Conservation (phyloP, 2,329 filamentous ascomycete species). For the Ascochyta rabiei region DNA sequence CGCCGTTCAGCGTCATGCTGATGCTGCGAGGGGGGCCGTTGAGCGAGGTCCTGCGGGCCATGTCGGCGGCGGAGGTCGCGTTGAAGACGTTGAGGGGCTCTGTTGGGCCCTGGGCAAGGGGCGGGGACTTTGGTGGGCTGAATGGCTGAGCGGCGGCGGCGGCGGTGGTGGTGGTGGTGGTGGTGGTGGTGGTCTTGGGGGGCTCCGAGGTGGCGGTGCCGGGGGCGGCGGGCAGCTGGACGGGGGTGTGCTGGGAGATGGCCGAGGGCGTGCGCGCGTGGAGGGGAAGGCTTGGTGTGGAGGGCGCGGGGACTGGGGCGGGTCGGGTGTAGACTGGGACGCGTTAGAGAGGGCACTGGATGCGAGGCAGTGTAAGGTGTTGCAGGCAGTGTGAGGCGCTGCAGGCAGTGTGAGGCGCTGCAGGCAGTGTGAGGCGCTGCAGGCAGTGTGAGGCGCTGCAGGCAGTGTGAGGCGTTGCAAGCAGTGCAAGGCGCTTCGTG, state of each 20-base stretch:
- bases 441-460: too few species aligned
- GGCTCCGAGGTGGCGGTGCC: conserved; percentile 24
- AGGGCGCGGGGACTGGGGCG: conserved; percentile 60
- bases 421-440: too few species aligned
- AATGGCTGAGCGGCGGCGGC: conserved; percentile 19
- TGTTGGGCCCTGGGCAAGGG: conserved; percentile 26
- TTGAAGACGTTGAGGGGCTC: conserved; percentile 40
- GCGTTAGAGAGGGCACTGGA: conserved; percentile 23
- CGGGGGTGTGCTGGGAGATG: conserved; percentile 21
- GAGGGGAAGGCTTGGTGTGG: conserved; percentile 33
- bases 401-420: too few species aligned
- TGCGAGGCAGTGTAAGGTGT: too few species aligned
- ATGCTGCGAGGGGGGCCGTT: conserved; percentile 38
- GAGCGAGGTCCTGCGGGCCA: conserved; percentile 31
- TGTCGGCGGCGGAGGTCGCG: conserved; percentile 20
- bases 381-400: too few species aligned
- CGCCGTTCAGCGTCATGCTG: conserved; percentile 44
- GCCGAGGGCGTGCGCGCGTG: conserved; percentile 41
- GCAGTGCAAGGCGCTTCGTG: too few species aligned
- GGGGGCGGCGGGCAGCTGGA: conserved; percentile 14
- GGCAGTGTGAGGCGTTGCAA: too few species aligned
- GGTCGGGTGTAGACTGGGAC: conserved; percentile 66
- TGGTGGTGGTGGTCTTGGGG: conserved; percentile 12
- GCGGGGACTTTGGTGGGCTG: conserved; percentile 15
- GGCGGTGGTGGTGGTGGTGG: conserved; percentile 19